Conservation (phyloP, 257 asterid species). For the Solanum tarapatanum region DNA sequence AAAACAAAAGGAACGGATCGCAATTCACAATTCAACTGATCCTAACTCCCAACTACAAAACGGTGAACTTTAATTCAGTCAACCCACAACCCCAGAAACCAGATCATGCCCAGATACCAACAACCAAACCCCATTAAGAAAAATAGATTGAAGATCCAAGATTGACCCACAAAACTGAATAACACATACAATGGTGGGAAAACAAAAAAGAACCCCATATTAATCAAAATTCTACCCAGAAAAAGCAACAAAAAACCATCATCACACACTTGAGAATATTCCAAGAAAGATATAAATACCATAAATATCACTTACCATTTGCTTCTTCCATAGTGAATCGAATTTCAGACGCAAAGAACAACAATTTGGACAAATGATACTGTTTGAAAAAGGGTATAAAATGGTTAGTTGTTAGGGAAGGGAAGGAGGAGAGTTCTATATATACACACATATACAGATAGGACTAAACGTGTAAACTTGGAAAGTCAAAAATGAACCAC, state of each 20-base stretch:
- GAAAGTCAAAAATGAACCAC: slow-evolving; percentile 6
- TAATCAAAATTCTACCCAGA: background rate
- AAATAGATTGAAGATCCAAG: background rate
- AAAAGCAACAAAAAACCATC: background rate
- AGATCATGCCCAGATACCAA: background rate
- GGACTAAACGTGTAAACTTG: background rate
- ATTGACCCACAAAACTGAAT: background rate
- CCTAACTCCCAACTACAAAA: background rate
- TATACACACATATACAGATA: background rate
- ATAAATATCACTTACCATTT: slow-evolving; percentile 10
- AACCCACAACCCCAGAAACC: background rate
- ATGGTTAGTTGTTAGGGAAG: background rate
- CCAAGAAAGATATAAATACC: background rate
- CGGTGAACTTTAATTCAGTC: background rate
- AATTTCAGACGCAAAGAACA: background rate
- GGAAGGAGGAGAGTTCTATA: background rate
- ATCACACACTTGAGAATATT: background rate
- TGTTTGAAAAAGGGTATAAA: background rate
- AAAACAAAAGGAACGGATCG: background rate
- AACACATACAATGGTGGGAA: background rate
- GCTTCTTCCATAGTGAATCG: slow-evolving; percentile 21
- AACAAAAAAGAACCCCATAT: background rate
- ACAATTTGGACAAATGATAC: background rate
- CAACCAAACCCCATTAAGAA: background rate
- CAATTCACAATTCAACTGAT: background rate